A percentile compares a stretch with the other conserved stretches of the same genome.
These are phyloP conservation scores for Furcasterigmium sp. DNA, from an alignment of 2,329 filamentous ascomycete genomes.

Conservation along the genomic window DNA sequence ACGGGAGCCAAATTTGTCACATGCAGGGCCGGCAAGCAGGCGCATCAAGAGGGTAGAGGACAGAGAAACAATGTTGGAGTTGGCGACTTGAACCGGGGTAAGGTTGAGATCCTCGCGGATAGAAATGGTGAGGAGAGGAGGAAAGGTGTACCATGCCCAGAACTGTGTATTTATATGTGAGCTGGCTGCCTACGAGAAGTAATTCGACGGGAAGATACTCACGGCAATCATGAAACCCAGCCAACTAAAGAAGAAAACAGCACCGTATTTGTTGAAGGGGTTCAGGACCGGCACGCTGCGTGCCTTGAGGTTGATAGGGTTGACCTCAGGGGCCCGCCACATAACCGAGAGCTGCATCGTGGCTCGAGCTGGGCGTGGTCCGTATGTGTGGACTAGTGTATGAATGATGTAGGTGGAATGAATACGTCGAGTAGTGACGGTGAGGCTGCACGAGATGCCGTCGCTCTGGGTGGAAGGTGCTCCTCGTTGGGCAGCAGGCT, in stretches of 20 bases:
- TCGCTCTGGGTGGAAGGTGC: neutral
- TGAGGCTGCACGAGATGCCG: neutral
- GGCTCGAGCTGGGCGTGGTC: neutral
- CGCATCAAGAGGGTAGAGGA: constrained; percentile 71
- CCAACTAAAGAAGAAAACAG: constrained; percentile 89
- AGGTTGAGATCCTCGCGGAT: constrained; percentile 76
- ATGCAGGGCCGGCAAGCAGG: constrained; percentile 73
- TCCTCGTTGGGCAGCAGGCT: neutral
- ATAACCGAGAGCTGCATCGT: constrained; percentile 30
- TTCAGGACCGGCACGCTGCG: constrained; percentile 76
- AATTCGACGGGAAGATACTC: constrained; percentile 34
- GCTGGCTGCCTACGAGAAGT: too few species aligned
- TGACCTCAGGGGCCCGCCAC: constrained; percentile 63
- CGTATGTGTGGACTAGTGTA: neutral
- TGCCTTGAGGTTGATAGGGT: constrained; percentile 73
- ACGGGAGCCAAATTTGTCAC: constrained; percentile 78
- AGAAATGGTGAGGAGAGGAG: constrained; percentile 70
- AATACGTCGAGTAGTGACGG: too few species aligned
- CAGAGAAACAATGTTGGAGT: constrained; percentile 86
- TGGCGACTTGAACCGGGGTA: constrained; percentile 66
- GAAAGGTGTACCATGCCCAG: constrained; percentile 90
- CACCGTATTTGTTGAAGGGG: constrained; percentile 70
- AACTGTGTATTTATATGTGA: too few species aligned
- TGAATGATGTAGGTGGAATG: neutral
- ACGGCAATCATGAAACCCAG: constrained; percentile 79